Evolutionary conservation across 306 rosid genomes (phyloP).

Genomic region (Vigna unguiculata): DNA sequence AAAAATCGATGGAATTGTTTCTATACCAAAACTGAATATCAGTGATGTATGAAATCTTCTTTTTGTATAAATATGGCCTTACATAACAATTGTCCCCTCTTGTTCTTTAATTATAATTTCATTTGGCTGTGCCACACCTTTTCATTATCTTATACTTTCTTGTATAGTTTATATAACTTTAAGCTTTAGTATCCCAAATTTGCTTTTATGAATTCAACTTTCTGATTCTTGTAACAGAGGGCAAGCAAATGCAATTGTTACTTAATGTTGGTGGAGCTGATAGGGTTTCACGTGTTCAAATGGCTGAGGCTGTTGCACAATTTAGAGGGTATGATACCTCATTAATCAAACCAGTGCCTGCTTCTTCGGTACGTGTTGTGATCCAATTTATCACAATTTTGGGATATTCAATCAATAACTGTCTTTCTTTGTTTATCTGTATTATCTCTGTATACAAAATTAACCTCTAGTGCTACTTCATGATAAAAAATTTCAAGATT

Average conservation of each 20-base stretch:
- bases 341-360: constrained; percentile 70
- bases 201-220: constrained; percentile 31
- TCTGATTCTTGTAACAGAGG: constrained; percentile 53
- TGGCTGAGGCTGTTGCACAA: constrained; percentile 90
- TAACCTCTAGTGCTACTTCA: not conserved
- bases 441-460: not conserved
- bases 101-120: constrained; percentile 21
- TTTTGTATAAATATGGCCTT: constrained; percentile 3
- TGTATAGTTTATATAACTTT: constrained; percentile 30
- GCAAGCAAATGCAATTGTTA: constrained; percentile 70
- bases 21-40: constrained; percentile 7
- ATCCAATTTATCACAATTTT: constrained; percentile 37
- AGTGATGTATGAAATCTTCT: constrained; percentile 3
- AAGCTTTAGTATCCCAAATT: constrained; percentile 31
- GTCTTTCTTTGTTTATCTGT: constrained; percentile 37
- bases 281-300: constrained; percentile 80
- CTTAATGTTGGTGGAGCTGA: constrained; percentile 91
- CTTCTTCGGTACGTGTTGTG: constrained; percentile 64
- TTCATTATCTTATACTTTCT: not conserved
- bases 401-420: not conserved
- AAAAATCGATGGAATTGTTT: not conserved
- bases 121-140: constrained; percentile 10
- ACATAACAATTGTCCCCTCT: not conserved
- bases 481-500: constrained; percentile 14
- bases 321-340: constrained; percentile 71